Base-by-base conservation (phyloP, 192 early-diverging fungal species). In the Coemansia reversa region DNA sequence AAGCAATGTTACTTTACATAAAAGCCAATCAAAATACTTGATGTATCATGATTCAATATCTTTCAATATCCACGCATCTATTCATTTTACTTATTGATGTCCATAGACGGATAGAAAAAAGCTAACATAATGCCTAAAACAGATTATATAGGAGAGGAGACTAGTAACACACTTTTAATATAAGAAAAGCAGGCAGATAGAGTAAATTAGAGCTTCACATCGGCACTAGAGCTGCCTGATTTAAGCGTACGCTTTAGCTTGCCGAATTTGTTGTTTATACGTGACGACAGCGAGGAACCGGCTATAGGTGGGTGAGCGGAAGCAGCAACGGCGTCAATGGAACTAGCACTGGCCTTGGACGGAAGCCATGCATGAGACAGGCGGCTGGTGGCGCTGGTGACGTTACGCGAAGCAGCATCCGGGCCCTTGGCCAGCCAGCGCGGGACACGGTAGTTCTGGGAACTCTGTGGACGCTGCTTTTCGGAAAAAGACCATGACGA, bases 221-320 rank as follows among this genome's bases (percentile, higher is more conserved):
- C 25, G 23, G 23, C 24, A 25, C 20, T 54, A 23, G 14, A 29
- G 47, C 35, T 51, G 35, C 52, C 53, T 2, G 52, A 64, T 42
- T 74, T 73, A 24, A 73, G 48, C 48, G 76, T 57, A 23, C 63
- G 52, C 63, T 79, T 79, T 16, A 79, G 62, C 39, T 58, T 69
- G 64, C 76, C 76, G 33, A 79, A 50, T 63, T 67, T 56, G 55
- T 47, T 66, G 62, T 73, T 79, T 57, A 79, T 54, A 25, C 71
- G 71, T 14, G 76, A 51, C 30, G 76, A 74, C 24, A 73, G 25
- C 30, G 67, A 70, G 7, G 60, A 28, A 49, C 47, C 39, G 39
- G 39, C 39, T 33, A 25, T 56, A 27, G 67, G 45, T 14, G 60
- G 54, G 45, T 55, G 50, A 5, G 47, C 25, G 16, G 42, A 22